Base-by-base conservation (phyloP, 768 basidiomycete genomes). In the Suillus subaureus region DNA sequence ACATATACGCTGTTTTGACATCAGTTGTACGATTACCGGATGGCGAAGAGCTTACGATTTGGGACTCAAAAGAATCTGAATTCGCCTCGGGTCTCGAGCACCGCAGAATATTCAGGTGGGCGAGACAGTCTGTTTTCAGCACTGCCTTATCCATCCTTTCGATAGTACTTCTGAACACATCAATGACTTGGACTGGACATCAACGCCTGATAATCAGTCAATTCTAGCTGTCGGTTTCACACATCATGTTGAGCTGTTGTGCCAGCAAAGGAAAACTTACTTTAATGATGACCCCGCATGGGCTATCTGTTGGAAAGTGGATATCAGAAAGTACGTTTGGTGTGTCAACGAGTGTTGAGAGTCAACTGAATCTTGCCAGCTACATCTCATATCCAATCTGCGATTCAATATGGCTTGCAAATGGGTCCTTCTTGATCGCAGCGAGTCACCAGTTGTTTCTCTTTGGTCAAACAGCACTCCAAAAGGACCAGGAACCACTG, bases 41-140 rank as follows among this genome's bases (percentile, higher is more conserved):
- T 23, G 90, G 90, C 0, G 84, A 92, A 65, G 94, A 96, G 72
- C 77, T 98, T 55, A 95, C 94, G 0, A 94, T 99, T 21, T 99
- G 97, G 97, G 95, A 98, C 76, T 97, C 96, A 0, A 91, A 91
- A 61, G 92, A 93, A 75, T 96, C 93, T 21, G 93, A 97, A 76
- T 98, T 98, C 76, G 89, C 94, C 9, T 90, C 92, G 6, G 96
- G 96, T 3, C 80, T 96, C 57, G 96, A 97, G 75, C 91, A 89
- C 73, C 82, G 83, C 49, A 81, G 83, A 45, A 75, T 86, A 16
- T 89, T 86, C 66, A 82, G 80, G 93, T 93, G 71, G 69, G 81
- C 69, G 21, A 42, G 51, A 52, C 31, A n/a, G 21, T n/a, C 11
- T 56, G 16, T 28, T 18, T 61, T 64, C 21, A 69, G 62, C 42